phyloP scores from a whole-genome alignment of 2,329 filamentous ascomycete species.

The Talaromyces atroroseus region DNA sequence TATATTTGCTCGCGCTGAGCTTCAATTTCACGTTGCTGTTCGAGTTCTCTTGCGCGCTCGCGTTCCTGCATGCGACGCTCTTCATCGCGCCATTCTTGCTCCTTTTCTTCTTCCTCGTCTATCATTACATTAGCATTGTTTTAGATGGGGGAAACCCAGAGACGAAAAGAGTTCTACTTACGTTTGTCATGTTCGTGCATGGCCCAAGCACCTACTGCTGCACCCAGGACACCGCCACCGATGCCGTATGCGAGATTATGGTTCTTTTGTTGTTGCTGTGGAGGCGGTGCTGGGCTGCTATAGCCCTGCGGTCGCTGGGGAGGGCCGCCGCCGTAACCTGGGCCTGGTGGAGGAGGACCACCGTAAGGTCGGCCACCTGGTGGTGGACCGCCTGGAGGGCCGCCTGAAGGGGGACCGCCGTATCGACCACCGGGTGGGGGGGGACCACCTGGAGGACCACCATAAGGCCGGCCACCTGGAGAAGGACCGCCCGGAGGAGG shows the following conservation, averaged over 20 bases:
- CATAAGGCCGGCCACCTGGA: background rate
- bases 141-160: too few relatives aligned
- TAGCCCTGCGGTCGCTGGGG: constrained; percentile 5
- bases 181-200: constrained; percentile 12
- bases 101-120: constrained; percentile 11
- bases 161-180: background rate
- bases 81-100: constrained; percentile 11
- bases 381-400: background rate
- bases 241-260: constrained; percentile 8
- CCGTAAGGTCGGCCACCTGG: constrained; percentile 1
- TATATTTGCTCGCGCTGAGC: constrained; percentile 5
- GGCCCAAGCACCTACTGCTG: constrained; percentile 9
- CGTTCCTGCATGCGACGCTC: too few relatives aligned
- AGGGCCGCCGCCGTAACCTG: background rate
- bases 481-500: background rate
- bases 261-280: constrained; percentile 7
- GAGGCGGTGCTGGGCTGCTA: background rate
- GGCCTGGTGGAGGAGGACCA: background rate
- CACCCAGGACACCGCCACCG: constrained; percentile 10
- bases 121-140: background rate
- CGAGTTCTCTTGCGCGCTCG: constrained; percentile 4
- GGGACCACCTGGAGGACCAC: background rate
- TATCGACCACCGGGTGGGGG: background rate
- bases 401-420: background rate
- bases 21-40: constrained; percentile 1